phyloP scores from a whole-genome alignment of 257 asterid genomes.

The Ajuga chamaepitys region DNA sequence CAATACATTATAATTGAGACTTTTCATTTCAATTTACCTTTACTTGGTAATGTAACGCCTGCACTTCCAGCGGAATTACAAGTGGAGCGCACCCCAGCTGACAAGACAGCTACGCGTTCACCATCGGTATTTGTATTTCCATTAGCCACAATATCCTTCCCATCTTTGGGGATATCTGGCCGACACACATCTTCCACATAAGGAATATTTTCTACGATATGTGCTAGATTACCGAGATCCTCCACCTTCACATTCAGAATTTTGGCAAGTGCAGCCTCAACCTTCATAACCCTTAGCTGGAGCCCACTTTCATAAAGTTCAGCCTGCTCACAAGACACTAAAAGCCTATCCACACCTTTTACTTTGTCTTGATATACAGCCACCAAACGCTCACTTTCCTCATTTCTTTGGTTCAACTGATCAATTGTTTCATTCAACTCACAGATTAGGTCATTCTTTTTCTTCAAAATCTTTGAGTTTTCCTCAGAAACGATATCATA shows the following conservation, averaged over 20 bases:
- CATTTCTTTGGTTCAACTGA: not conserved
- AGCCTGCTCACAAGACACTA: too few species aligned
- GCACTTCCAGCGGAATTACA: not conserved
- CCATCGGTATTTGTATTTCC: not conserved
- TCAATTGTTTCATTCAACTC: not conserved
- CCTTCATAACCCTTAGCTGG: not conserved
- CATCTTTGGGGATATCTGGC: not conserved
- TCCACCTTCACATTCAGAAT: not conserved
- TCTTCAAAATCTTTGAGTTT: too few species aligned
- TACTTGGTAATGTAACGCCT: not conserved
- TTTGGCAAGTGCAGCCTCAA: not conserved
- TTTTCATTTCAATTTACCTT: not conserved
- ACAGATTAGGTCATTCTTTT: too few species aligned
- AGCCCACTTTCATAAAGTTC: not conserved
- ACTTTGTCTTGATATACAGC: too few species aligned
- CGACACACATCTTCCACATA: not conserved
- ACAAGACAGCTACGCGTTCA: not conserved
- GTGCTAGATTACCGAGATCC: not conserved
- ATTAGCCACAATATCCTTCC: not conserved
- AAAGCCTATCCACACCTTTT: too few species aligned
- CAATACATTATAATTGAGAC: too few species aligned
- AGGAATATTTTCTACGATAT: too few species aligned
- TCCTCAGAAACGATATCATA: too few species aligned
- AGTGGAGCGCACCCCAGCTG: not conserved
- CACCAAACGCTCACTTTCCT: not conserved